Percentiles rank a stretch among this genome's conserved stretches.
These are phyloP conservation scores for Eimeria nieschulzi DNA, from an alignment of 169 alveolate species.

Conservation along the genomic window DNA sequence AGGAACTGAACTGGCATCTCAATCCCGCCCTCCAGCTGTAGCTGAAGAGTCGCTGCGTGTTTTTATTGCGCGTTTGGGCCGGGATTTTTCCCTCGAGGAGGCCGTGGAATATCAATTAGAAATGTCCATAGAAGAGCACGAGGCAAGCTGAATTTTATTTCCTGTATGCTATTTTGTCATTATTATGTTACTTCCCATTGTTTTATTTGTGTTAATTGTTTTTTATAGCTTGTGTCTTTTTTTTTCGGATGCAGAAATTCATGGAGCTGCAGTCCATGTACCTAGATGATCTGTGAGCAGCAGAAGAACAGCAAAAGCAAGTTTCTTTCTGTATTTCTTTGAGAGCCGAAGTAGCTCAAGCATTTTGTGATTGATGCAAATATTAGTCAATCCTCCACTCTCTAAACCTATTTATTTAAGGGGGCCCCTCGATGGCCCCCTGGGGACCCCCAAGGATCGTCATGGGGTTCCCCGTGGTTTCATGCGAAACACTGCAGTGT, in stretches of 20 bases:
- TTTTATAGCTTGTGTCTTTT: not conserved
- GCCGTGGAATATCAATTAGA: slow-evolving; percentile 51
- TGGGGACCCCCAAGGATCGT: too few species aligned
- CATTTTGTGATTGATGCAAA: too few species aligned
- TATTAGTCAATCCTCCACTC: too few species aligned
- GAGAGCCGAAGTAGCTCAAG: too few species aligned
- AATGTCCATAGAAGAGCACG: slow-evolving; percentile 58
- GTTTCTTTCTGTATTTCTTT: too few species aligned
- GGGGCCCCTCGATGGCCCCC: too few species aligned
- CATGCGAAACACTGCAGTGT: too few species aligned
- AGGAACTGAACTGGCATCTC: not conserved
- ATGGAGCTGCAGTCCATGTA: slow-evolving; percentile 61
- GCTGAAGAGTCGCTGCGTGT: slow-evolving; percentile 37
- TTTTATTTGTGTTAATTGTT: too few species aligned
- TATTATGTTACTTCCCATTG: not conserved
- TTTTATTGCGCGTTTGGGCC: slow-evolving; percentile 15
- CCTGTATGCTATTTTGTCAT: too few species aligned
- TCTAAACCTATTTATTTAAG: too few species aligned
- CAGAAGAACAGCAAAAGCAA: not conserved
- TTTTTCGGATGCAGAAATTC: slow-evolving; percentile 17
- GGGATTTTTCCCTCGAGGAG: slow-evolving; percentile 57
- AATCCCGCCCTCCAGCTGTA: not conserved
- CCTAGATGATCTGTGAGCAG: slow-evolving; percentile 52
- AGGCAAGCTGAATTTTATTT: not conserved
- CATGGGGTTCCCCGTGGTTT: too few species aligned